Evolutionary conservation across 2,329 filamentous ascomycete species (phyloP), one percentile per base, ranked within the genome.

Genomic region (Hirsutella minnesotensis): DNA sequence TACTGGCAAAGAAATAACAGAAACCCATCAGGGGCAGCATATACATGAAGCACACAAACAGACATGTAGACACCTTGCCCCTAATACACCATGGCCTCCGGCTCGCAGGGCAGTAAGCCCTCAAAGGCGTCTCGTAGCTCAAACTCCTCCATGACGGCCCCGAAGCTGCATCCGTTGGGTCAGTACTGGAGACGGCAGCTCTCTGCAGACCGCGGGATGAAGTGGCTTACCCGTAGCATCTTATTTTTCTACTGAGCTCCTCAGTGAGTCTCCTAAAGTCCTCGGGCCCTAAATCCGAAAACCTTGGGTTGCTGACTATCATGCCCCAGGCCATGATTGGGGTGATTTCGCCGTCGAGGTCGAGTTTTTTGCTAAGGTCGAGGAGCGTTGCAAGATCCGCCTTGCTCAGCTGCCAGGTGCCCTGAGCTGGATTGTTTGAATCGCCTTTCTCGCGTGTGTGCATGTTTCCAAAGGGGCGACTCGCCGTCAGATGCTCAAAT

Each of bases 281-380:
- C 33, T 77, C 72, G 41, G 66, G 62, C 15, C 69, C 77, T 50
- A 95, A 64, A 51, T 83, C 77, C 5, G 59, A 58, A 49, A 89
- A 79, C 47, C 82, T 71, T 31, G 83, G 77, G 61, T 92, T 81
- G 38, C 71, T 73, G 48, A 87, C 68, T 40, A 96, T 73, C 64
- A 86, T 83, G 40, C 86, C 83, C 79, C 92, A 90, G 1, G 89
- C 89, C 86, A 94, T 94, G 51, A 95, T 85, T 0, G 92, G 92
- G 16, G 90, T 96, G 54, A 96, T 86, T 64, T 94, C 86, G 41
- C 87, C 87, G 47, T 92, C 86, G 2, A 92, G 77, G 52, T 92
- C 81, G 21, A 95, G 72, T 53, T 81, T 79, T 52, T 81, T 77
- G 65, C 87, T 95, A 43, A 95, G 72, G 56, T 94, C 84, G 46